Conservation (phyloP, 352 stramenopile species). For the Blastocystis sp. region DNA sequence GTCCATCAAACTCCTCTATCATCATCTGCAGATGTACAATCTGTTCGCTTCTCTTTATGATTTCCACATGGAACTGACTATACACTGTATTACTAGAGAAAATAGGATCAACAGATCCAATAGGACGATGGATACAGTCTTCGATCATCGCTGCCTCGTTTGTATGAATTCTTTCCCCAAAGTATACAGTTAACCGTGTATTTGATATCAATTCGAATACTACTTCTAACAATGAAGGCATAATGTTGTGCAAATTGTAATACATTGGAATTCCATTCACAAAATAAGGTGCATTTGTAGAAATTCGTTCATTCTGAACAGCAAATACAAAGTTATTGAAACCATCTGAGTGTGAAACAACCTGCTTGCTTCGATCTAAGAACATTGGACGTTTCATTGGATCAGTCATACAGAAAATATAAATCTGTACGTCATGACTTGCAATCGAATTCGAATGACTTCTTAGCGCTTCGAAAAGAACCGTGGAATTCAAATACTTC, state of each 20-base stretch:
- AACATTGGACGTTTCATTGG: not conserved
- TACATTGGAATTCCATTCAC: slow-evolving; percentile 25
- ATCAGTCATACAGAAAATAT: slow-evolving; percentile 44
- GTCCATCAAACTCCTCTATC: not conserved
- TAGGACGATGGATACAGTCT: not conserved
- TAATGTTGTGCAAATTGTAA: slow-evolving; percentile 44
- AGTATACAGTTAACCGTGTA: not conserved
- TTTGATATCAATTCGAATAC: slow-evolving; percentile 40
- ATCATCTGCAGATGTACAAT: not conserved
- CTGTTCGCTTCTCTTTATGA: not conserved
- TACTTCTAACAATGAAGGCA: not conserved
- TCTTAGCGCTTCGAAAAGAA: not conserved
- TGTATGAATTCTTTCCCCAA: slow-evolving; percentile 30
- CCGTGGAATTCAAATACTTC: not conserved
- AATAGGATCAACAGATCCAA: not conserved
- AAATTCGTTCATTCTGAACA: slow-evolving; percentile 15
- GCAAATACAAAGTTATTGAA: slow-evolving; percentile 2
- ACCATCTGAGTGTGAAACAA: not conserved
- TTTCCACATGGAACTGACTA: not conserved
- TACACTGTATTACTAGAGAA: slow-evolving; percentile 5
- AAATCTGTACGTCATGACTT: slow-evolving; percentile 33
- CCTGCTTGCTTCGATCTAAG: slow-evolving; percentile 3
- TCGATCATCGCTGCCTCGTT: not conserved
- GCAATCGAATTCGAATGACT: not conserved
- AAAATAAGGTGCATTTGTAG: slow-evolving; percentile 1